A percentile compares a stretch with the other conserved stretches of the same genome.
phyloP scores from a whole-genome alignment of 805 yeast genomes.

The Geotrichum ghanense region DNA sequence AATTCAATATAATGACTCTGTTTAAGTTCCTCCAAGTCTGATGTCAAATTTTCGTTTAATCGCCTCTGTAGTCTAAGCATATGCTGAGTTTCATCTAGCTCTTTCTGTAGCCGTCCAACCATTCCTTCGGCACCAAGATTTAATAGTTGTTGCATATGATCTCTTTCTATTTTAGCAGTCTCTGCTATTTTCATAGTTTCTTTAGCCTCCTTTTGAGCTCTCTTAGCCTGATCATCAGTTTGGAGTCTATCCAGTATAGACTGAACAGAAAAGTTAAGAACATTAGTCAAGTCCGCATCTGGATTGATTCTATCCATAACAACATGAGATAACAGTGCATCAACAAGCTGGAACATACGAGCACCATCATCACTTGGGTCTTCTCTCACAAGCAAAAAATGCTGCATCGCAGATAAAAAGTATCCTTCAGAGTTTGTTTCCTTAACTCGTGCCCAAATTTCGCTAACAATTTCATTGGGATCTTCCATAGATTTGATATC shows the following conservation, averaged over 20 bases:
- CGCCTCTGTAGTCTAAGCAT: constrained; percentile 50
- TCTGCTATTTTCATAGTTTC: constrained; percentile 43
- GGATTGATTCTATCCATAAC: constrained; percentile 37
- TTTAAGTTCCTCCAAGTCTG: constrained; percentile 53
- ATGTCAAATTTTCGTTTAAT: constrained; percentile 46
- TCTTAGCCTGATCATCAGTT: constrained; percentile 76
- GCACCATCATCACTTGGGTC: constrained; percentile 32
- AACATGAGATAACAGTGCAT: constrained; percentile 53
- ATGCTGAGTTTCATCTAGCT: constrained; percentile 51
- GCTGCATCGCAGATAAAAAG: constrained; percentile 54
- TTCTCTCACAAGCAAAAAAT: constrained; percentile 38
- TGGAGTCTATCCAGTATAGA: constrained; percentile 57
- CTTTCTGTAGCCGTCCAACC: constrained; percentile 46
- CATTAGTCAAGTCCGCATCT: constrained; percentile 43
- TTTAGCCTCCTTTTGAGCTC: constrained; percentile 51
- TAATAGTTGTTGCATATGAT: constrained; percentile 52
- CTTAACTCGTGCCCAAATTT: constrained; percentile 45
- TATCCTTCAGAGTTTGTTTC: constrained; percentile 50
- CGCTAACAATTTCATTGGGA: constrained; percentile 56
- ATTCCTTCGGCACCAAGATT: constrained; percentile 69
- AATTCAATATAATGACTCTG: constrained; percentile 24
- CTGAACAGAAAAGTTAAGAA: constrained; percentile 68
- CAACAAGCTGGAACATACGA: constrained; percentile 45
- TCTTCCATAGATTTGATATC: constrained; percentile 50
- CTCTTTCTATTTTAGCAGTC: constrained; percentile 46